Conservation (phyloP, 139 green algal species). For the Chlamydomonas incerta region DNA sequence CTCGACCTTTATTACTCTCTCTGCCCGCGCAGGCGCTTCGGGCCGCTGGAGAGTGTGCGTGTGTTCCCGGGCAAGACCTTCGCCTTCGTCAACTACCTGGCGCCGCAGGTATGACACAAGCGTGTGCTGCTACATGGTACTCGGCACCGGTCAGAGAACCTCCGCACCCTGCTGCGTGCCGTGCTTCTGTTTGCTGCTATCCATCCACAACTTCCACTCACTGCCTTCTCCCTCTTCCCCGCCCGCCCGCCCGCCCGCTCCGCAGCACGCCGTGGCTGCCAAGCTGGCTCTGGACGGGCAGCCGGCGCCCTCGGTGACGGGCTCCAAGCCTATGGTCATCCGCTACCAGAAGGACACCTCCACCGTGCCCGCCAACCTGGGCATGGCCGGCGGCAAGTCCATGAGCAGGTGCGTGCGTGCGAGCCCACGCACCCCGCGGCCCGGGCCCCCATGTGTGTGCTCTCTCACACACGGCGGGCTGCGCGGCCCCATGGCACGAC, state of each 20-base stretch:
- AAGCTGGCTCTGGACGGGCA: slow-evolving; percentile 75
- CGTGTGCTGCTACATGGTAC: too few relatives aligned
- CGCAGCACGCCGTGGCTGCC: slow-evolving; percentile 53
- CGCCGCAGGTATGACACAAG: background rate
- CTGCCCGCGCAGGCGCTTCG: slow-evolving; percentile 61
- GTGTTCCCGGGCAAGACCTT: slow-evolving; percentile 68
- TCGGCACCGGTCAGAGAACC: too few relatives aligned
- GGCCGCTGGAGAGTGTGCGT: slow-evolving; percentile 71
- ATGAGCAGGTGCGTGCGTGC: slow-evolving; percentile 40
- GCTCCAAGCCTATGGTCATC: slow-evolving; percentile 77
- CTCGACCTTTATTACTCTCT: too few relatives aligned
- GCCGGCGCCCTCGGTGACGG: slow-evolving; percentile 67
- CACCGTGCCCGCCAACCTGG: slow-evolving; percentile 43
- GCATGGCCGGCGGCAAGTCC: slow-evolving; percentile 31
- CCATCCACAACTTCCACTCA: too few relatives aligned
- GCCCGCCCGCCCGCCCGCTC: background rate
- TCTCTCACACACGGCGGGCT: too few relatives aligned
- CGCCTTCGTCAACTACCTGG: slow-evolving; percentile 82
- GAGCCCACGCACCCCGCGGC: too few relatives aligned
- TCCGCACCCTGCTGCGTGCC: too few relatives aligned
- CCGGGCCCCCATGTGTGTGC: too few relatives aligned
- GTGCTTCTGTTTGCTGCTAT: too few relatives aligned
- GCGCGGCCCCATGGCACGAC: too few relatives aligned
- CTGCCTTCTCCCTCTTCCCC: background rate
- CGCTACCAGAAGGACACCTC: slow-evolving; percentile 77